Conservation (phyloP, 1,284 basidiomycete species). For the Cystobasidium sp. region DNA sequence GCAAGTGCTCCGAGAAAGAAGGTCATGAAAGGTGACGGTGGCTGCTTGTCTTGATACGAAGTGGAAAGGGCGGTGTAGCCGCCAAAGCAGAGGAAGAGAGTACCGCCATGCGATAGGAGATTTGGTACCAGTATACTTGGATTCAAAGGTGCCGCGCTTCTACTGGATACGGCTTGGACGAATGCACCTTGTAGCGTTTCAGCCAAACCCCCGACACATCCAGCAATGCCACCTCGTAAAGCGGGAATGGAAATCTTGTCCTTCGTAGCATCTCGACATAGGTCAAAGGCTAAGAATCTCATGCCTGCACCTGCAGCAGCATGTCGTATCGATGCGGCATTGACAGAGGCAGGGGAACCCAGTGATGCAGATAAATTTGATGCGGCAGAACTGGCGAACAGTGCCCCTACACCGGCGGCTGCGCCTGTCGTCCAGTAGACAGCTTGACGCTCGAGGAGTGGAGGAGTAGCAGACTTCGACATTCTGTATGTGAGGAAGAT, state of each 20-base stretch:
- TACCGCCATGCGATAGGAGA: slow-evolving; percentile 21
- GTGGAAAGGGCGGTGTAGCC: slow-evolving; percentile 30
- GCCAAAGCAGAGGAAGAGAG: slow-evolving; percentile 40
- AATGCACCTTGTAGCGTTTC: slow-evolving; percentile 29
- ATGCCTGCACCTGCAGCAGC: slow-evolving; percentile 20
- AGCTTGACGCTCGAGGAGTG: slow-evolving; percentile 25
- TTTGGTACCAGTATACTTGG: slow-evolving; percentile 5
- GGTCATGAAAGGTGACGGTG: slow-evolving; percentile 16
- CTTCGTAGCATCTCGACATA: slow-evolving; percentile 20
- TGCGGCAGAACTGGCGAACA: background rate
- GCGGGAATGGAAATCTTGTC: background rate
- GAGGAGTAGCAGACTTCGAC: background rate
- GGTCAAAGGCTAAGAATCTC: slow-evolving; percentile 31
- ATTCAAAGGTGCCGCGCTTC: background rate
- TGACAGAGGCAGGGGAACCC: slow-evolving; percentile 7
- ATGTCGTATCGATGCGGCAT: slow-evolving; percentile 2
- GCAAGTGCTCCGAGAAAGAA: slow-evolving; percentile 30
- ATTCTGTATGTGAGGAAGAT: background rate
- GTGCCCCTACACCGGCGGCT: background rate
- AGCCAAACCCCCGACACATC: slow-evolving; percentile 27
- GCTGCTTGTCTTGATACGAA: slow-evolving; percentile 6
- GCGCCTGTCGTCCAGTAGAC: slow-evolving; percentile 39
- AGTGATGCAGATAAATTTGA: background rate
- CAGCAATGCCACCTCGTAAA: slow-evolving; percentile 25
- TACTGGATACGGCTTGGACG: background rate